These are phyloP conservation scores for Thalia dealbata DNA, from an alignment of 176 grass and related monocot species.

Conservation along the genomic window DNA sequence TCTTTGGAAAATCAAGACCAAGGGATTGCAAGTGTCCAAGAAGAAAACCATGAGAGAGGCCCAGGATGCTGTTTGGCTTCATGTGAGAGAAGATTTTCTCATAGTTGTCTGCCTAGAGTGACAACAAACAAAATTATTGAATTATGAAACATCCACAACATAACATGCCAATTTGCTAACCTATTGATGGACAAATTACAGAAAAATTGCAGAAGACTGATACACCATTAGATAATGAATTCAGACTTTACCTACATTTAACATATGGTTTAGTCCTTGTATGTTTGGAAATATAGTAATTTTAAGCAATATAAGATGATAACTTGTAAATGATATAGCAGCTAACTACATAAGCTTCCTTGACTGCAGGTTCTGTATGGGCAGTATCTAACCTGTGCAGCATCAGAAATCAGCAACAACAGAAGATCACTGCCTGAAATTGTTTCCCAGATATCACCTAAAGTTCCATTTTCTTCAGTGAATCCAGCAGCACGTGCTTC, in stretches of 20 bases:
- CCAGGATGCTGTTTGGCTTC: constrained; percentile 74
- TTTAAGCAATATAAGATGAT: neutral
- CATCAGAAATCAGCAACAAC: constrained; percentile 88
- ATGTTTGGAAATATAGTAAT: no score
- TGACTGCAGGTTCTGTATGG: neutral
- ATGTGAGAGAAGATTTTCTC: constrained; percentile 87
- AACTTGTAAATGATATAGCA: neutral
- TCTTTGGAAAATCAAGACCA: constrained; percentile 56
- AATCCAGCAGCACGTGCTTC: constrained; percentile 26
- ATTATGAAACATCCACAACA: neutral
- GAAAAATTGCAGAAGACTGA: neutral
- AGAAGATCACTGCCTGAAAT: constrained; percentile 72
- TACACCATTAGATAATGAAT: no score
- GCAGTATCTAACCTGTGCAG: constrained; percentile 44
- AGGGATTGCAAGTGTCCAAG: constrained; percentile 63
- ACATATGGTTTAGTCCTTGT: no score
- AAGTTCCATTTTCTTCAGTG: constrained; percentile 24
- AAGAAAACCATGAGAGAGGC: constrained; percentile 71
- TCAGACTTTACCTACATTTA: no score
- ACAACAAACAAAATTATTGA: neutral
- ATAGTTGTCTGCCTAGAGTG: constrained; percentile 63
- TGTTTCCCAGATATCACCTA: constrained; percentile 84
- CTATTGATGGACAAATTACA: no score
- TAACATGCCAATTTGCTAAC: neutral
- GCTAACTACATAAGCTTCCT: neutral